phyloP scores from a whole-genome alignment of 345 rosid genomes.

The Lepidium didymum region DNA sequence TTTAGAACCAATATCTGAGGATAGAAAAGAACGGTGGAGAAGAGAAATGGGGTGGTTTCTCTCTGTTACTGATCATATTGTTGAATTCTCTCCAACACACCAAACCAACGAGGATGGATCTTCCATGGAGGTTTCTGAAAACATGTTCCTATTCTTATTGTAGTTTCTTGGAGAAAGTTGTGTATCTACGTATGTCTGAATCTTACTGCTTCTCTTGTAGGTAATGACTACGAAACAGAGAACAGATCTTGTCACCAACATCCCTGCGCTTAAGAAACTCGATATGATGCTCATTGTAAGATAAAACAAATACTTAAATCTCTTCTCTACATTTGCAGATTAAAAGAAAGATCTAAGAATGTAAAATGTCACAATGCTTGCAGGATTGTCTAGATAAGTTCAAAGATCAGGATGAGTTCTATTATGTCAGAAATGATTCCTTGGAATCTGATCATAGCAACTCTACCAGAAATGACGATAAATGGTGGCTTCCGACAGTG shows the following conservation, averaged over 20 bases:
- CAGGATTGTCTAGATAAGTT: conserved; percentile 79
- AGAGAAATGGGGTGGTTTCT: conserved; percentile 60
- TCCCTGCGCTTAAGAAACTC: conserved; percentile 80
- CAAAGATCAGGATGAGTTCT: conserved; percentile 60
- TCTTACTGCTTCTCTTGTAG: conserved; percentile 32
- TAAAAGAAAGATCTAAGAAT: not conserved
- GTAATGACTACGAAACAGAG: conserved; percentile 78
- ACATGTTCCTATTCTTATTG: not conserved
- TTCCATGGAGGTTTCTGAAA: conserved; percentile 44
- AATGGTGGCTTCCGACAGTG: conserved; percentile 80
- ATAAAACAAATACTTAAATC: not conserved
- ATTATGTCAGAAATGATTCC: conserved; percentile 47
- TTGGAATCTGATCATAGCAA: conserved; percentile 45
- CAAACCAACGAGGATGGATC: conserved; percentile 51
- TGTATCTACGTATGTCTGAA: not conserved
- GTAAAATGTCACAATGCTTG: not conserved
- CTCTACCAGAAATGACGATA: conserved; percentile 54
- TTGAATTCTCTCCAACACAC: conserved; percentile 57
- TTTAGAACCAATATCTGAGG: conserved; percentile 54
- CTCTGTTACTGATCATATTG: conserved; percentile 61
- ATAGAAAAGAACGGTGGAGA: conserved; percentile 50
- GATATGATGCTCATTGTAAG: conserved; percentile 86
- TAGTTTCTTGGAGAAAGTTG: not conserved
- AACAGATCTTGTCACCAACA: conserved; percentile 73
- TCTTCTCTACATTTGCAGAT: not conserved